A percentile compares a stretch with the other conserved stretches of the same genome.
These are phyloP conservation scores for Ramalina intermedia DNA, from an alignment of 495 filamentous ascomycete species.

Conservation along the genomic window DNA sequence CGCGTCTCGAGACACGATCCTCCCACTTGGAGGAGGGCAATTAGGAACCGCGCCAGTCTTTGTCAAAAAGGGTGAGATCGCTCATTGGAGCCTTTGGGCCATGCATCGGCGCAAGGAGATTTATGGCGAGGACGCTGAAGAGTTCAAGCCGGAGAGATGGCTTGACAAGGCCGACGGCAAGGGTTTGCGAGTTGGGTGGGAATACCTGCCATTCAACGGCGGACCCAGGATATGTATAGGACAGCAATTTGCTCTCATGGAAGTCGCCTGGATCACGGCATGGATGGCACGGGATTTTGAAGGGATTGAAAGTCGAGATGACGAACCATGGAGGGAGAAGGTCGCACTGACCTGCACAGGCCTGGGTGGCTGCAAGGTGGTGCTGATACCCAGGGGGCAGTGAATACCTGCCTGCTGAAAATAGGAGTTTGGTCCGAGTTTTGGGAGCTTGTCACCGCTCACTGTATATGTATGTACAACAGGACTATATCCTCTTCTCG, in stretches of 20 bases:
- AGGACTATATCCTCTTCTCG: background rate
- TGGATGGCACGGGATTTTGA: slow-evolving; percentile 27
- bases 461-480: background rate
- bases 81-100: slow-evolving; percentile 14
- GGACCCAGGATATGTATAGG: slow-evolving; percentile 46
- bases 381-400: slow-evolving; percentile 3
- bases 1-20: slow-evolving; percentile 33
- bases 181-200: slow-evolving; percentile 30
- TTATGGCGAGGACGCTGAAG: slow-evolving; percentile 23
- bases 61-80: slow-evolving; percentile 22
- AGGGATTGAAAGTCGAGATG: slow-evolving; percentile 17
- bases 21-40: slow-evolving; percentile 38
- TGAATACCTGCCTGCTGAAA: too few relatives aligned
- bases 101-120: slow-evolving; percentile 24
- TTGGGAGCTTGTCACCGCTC: too few relatives aligned
- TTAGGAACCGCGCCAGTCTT: slow-evolving; percentile 34
- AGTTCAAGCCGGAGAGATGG: slow-evolving; percentile 15
- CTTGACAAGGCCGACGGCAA: slow-evolving; percentile 5
- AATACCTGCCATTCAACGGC: slow-evolving; percentile 49
- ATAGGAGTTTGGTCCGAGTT: too few relatives aligned
- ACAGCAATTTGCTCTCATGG: slow-evolving; percentile 46
- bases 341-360: slow-evolving; percentile 5
- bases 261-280: slow-evolving; percentile 43
- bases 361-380: slow-evolving; percentile 11
- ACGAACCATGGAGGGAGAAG: slow-evolving; percentile 13